Evolutionary conservation across 164 flowering plant species (phyloP), one percentile per base, ranked within the genome.

Genomic region (Liriodendron chinense): DNA sequence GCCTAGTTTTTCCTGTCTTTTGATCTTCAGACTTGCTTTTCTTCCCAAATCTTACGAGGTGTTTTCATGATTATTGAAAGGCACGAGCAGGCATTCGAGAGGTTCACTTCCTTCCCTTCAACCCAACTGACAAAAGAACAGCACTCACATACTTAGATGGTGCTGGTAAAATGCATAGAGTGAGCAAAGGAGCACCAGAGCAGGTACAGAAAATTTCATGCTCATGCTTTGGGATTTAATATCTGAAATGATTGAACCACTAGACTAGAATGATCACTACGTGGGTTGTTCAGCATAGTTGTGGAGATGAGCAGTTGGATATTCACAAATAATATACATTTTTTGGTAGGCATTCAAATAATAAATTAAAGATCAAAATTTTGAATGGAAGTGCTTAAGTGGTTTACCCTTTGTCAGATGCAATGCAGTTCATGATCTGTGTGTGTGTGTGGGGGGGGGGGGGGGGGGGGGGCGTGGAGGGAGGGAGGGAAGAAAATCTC

Each of bases 91-190:
- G 90, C 26, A 83, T 88, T 78, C 77, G 25, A 79, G 93, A 90
- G 73, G 79, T 90, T 75, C 93, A 90, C 79, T 90, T 90, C 77
- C 88, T 89, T 72, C 92, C 90, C 16, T 89, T 89, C 79, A 89
- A 87, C 76, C 92, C 92, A 43, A 85, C 89, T 69, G 89, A 89
- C 70, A 89, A 88, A 76, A 75, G 93, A 72, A 88, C 93, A 6
- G 93, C 93, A 22, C 85, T 89, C 3, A 88, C 91, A 61, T 89
- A 85, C 85, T 16, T 80, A 48, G 91, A 89, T 66, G 68, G 62
- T 22, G 75, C 24, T 70, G 89, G 85, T 47, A 85, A 81, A 83
- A 86, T 86, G 90, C 89, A 82, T 70, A 78, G 90, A 70, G 90
- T 84, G 69, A 88, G 89, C 86, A 87, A 87, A 82, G 90, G 90